phyloP scores from a whole-genome alignment of 805 yeast species.

The Metschnikowia proteae region DNA sequence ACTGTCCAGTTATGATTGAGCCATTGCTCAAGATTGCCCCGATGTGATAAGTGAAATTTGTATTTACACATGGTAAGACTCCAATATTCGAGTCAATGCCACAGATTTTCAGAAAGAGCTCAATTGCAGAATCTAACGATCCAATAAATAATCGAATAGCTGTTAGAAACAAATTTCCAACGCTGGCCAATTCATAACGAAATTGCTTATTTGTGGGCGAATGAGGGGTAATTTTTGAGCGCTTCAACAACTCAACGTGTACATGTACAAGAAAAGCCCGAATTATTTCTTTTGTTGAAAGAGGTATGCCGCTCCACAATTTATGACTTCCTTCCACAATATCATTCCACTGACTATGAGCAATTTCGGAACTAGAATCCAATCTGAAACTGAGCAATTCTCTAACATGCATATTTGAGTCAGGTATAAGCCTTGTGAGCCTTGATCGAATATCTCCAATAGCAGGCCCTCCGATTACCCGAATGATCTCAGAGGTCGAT shows the following conservation, averaged over 20 bases:
- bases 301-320: slow-evolving; percentile 59
- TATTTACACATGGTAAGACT: slow-evolving; percentile 78
- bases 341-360: slow-evolving; percentile 68
- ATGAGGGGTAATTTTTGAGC: slow-evolving; percentile 42
- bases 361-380: slow-evolving; percentile 44
- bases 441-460: slow-evolving; percentile 89
- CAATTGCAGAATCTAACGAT: slow-evolving; percentile 79
- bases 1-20: slow-evolving; percentile 77
- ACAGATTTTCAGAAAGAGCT: slow-evolving; percentile 62
- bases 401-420: slow-evolving; percentile 34
- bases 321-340: slow-evolving; percentile 77
- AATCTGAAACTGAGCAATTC: slow-evolving; percentile 46
- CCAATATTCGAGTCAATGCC: slow-evolving; percentile 49
- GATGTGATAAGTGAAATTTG: slow-evolving; percentile 82
- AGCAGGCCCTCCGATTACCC: slow-evolving; percentile 92
- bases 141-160: slow-evolving; percentile 82
- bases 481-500: slow-evolving; percentile 80
- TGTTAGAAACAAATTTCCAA: slow-evolving; percentile 80
- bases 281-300: slow-evolving; percentile 64
- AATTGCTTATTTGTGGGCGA: slow-evolving; percentile 48
- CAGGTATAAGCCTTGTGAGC: slow-evolving; percentile 68
- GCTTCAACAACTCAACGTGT: slow-evolving; percentile 70
- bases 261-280: slow-evolving; percentile 76
- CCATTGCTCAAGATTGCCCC: slow-evolving; percentile 73
- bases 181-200: slow-evolving; percentile 70